phyloP scores from a whole-genome alignment of 495 filamentous ascomycete species.

The Lichina pygmaea region DNA sequence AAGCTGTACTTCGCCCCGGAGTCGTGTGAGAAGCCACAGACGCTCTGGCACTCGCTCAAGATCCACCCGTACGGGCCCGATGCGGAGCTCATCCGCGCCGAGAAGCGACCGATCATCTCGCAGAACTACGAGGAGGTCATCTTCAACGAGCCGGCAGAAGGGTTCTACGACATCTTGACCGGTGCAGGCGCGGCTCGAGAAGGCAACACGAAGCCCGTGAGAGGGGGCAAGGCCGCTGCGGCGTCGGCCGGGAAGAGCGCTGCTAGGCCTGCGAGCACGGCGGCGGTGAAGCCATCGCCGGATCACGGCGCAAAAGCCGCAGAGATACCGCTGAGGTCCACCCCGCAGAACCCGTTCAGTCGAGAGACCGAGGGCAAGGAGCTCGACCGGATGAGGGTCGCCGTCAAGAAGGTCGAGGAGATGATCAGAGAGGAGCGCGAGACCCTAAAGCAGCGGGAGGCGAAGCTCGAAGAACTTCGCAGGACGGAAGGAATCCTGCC shows the following conservation, averaged over 20 bases:
- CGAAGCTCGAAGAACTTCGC: constrained; percentile 32
- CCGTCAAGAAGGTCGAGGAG: constrained; percentile 39
- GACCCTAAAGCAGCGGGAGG: constrained; percentile 31
- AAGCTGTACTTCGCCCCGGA: constrained; percentile 75
- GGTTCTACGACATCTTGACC: constrained; percentile 61
- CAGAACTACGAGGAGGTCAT: constrained; percentile 75
- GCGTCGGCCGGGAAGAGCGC: background rate
- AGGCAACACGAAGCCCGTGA: constrained; percentile 4
- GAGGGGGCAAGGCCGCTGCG: constrained; percentile 13
- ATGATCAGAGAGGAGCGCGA: constrained; percentile 42
- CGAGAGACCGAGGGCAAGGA: constrained; percentile 46
- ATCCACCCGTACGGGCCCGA: constrained; percentile 77
- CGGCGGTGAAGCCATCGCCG: constrained; percentile 15
- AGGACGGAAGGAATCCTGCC: background rate
- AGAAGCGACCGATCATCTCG: constrained; percentile 33
- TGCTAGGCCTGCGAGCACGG: constrained; percentile 17
- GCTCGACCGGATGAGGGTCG: constrained; percentile 26
- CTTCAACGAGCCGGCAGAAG: constrained; percentile 87
- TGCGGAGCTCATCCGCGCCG: constrained; percentile 39
- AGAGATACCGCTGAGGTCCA: constrained; percentile 37
- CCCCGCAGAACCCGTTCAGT: constrained; percentile 44
- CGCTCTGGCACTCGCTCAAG: constrained; percentile 68
- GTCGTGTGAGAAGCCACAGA: constrained; percentile 70
- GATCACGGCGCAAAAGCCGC: constrained; percentile 19
- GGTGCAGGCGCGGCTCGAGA: constrained; percentile 19